Base-by-base conservation (phyloP, 139 green algal genomes). In the Coelastrella sp. region DNA sequence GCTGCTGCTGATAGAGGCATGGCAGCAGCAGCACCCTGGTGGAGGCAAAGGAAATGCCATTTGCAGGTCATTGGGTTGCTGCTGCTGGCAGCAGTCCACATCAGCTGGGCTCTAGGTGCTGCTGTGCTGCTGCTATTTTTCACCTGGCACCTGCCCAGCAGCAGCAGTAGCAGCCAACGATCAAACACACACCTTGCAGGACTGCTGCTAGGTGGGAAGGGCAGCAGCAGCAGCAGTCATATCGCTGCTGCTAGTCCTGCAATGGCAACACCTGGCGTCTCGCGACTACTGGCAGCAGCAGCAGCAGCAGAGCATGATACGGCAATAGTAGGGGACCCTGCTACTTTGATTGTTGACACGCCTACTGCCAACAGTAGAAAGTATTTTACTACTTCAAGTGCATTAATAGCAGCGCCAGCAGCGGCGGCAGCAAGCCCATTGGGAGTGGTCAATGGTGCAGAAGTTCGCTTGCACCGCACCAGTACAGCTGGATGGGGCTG, bases 121-220 rank as follows among this genome's bases (percentile, higher is more conserved):
- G 84, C 68, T 66, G 84, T 88, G 84, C 84, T 88, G 84, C 49
- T 88, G 84, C 84, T 88, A 49, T 88, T 88, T 57, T 70, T 70
- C n/a, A 88, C 84, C 20, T 88, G 84, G 84, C 84, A 88, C 84
- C 56, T 88, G 35, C 84, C 82, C 14, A 87, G 82, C 82, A 49
- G 63, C 82, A 87, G 63, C 59, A 20, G n/a, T 59, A 58, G 60
- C 81, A 86, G 81, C 59, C 14, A 49, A 49, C 1, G 35, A 49
- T 1, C 35, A 49, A 49, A 49, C 35, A 57, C 81, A 35, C 20
- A 57, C n/a, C 59, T 75, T n/a, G 81, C 81, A 60, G 59, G 74
- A 12, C 81, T 86, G 60, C 81, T 86, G 81, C 22, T 86, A 24
- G 60, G 81, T n/a, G 76, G 78, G n/a, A 81, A 11, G 49, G 81